Evolutionary conservation across 129 eudicot species (phyloP), one percentile per base, ranked within the genome.

Genomic region (Flaveria ramosissima): DNA sequence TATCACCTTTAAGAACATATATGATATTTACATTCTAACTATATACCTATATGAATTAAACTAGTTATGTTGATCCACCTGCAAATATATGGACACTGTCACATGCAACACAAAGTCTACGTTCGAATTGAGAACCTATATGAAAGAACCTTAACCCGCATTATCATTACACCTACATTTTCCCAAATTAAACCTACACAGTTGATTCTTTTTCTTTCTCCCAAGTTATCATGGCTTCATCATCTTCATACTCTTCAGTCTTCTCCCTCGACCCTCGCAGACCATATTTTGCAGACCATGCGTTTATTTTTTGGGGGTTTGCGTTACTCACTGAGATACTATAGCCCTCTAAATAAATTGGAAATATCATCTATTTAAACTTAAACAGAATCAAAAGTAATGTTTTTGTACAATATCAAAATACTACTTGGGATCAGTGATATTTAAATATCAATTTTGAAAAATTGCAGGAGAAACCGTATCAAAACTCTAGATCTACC

Each of bases 41-140:
- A 7, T 3, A 17, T 16, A 55, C 23, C 21, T 55, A 55, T 55
- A 55, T 55, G 61, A 51, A 51, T 45, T 55, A 6, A 55, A 55
- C 61, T 17, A 55, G 10, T 55, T n/a, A 55, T 55, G 61, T 55
- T 55, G 61, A 55, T 5, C 61, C 61, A 55, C 61, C 61, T 55
- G 61, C 61, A 7, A 19, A 19, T 55, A 55, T 55, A n/a, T 53
- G 61, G 17, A 6, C 3, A 20, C 10, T 53, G 61, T 53, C 24
- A 53, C 61, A 17, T 53, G 10, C 9, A 53, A 53, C 61, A 53
- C 9, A 16, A 16, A 4, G 6, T 53, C 10, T 53, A 17, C 12
- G n/a, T 53, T 53, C 61, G 17, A 53, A 7, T 7, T 55, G 0
- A 6, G n/a, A 53, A 55, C 1, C 26, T 55, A 5, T 55, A 55